Base-by-base conservation (phyloP, 2,329 filamentous ascomycete species). In the Cordyceps tenuipes region DNA sequence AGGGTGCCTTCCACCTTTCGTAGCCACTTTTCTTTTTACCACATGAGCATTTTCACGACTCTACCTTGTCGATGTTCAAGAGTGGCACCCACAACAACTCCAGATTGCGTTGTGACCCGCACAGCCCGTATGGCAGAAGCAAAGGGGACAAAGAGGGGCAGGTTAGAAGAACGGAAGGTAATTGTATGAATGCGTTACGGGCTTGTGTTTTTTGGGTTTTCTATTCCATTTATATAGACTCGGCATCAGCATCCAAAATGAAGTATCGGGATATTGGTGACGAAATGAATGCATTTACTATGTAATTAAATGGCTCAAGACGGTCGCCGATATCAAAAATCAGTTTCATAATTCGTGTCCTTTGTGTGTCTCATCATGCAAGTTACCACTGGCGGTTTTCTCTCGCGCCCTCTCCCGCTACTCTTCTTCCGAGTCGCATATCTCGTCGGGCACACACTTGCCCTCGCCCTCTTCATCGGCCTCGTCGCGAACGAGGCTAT, bases 1-100 rank as follows among this genome's bases (percentile, higher is more conserved):
- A 99, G 72, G 94, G 94, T 34, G 94, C 95, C 62, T 99, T 99
- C 82, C 94, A 97, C 75, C 80, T 99, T 65, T 96, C 92, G 62
- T 96, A 81, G 65, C 62, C 96, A 81, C 65, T 12, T 12, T 17
- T 36, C 41, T 34, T 21, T 10, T 52, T 52, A 41, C 2, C 47
- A 39, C 15, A 54, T 49, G 31, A n/a, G 56, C 29, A 44, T 8
- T 34, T 29, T 31, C 34, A 50, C 34, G 21, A 36, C 19, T 59
- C 19, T 52, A 43, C 31, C 39, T 46, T 43, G 12, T 23, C 19
- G 44, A 36, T 50, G 55, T 48, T 9, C 19, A 39, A 57, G 17
- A 29, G 19, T 43, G 54, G 17, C 23, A 44, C 23, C 36, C 34
- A 46, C 39, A 8, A 34, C 34, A n/a, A 44, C 34, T 43, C 34